phyloP scores from a whole-genome alignment of 352 stramenopile species.

The Pythium scleroteichum region DNA sequence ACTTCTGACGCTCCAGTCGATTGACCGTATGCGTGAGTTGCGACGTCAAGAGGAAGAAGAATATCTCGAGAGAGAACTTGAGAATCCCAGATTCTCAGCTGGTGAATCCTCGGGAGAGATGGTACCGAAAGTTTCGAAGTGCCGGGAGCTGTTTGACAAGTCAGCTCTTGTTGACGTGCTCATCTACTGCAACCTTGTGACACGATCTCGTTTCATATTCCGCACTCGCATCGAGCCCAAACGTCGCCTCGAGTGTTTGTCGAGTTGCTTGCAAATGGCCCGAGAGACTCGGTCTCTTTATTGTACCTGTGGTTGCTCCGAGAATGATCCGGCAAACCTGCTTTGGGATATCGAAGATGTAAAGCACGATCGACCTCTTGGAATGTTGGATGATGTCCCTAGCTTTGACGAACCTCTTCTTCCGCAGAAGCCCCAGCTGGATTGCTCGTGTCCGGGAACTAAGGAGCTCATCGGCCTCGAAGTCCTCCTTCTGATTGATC shows the following conservation, averaged over 20 bases:
- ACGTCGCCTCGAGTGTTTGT: constrained; percentile 59
- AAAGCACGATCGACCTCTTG: constrained; percentile 63
- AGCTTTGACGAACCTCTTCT: constrained; percentile 49
- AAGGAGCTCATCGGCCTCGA: constrained; percentile 74
- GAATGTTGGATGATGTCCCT: constrained; percentile 50
- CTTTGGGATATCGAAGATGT: constrained; percentile 76
- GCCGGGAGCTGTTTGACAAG: constrained; percentile 31
- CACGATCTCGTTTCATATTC: constrained; percentile 81
- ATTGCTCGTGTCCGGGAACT: constrained; percentile 66
- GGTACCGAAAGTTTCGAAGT: constrained; percentile 5
- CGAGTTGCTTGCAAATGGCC: constrained; percentile 66
- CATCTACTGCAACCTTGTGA: constrained; percentile 78
- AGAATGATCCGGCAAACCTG: constrained; percentile 67
- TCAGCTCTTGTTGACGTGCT: constrained; percentile 72
- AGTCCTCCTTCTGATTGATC: constrained; percentile 67
- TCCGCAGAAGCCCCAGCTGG: constrained; percentile 24
- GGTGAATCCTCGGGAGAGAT: constrained; percentile 4
- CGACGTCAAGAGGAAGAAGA: constrained; percentile 44
- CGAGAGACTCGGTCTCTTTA: constrained; percentile 64
- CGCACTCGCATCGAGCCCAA: constrained; percentile 70
- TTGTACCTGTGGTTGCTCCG: constrained; percentile 63
- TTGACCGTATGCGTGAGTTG: constrained; percentile 64
- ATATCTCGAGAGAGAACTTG: constrained; percentile 18
- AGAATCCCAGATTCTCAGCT: not conserved
- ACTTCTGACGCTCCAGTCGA: constrained; percentile 69